Evolutionary conservation across 345 rosid species (phyloP).

Genomic region (Excoecaria cochinchinensis): DNA sequence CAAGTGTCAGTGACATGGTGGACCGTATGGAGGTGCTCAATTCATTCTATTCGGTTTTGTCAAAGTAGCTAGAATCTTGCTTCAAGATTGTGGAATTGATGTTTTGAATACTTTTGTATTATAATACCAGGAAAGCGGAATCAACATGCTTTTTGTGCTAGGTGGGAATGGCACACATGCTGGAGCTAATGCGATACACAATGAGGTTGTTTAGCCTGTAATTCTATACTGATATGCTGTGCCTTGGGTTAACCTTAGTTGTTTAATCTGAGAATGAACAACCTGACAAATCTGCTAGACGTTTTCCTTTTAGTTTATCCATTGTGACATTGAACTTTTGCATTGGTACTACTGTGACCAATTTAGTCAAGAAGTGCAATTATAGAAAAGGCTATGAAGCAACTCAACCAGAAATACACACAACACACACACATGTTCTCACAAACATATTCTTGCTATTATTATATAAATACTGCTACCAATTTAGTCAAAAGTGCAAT

Average conservation of each 20-base stretch:
- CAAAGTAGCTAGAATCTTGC: neutral
- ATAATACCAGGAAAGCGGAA: constrained; percentile 73
- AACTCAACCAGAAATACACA: neutral
- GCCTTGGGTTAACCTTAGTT: neutral
- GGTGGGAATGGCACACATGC: constrained; percentile 99
- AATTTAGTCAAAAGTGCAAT: no score
- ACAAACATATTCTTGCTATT: no score
- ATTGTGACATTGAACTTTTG: neutral
- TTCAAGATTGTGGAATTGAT: neutral
- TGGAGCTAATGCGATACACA: constrained; percentile 93
- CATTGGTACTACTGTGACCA: neutral
- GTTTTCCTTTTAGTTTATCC: neutral
- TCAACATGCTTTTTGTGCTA: constrained; percentile 97
- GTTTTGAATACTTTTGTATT: constrained; percentile 17
- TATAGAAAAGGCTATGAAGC: no score
- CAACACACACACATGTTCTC: neutral
- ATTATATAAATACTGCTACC: no score
- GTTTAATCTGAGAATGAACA: neutral
- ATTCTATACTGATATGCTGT: neutral
- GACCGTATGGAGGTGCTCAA: constrained; percentile 68
- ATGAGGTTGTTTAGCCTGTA: constrained; percentile 57
- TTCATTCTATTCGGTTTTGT: constrained; percentile 7
- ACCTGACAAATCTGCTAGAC: neutral
- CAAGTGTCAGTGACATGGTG: constrained; percentile 68
- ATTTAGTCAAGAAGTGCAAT: neutral